A percentile compares a stretch with the other conserved stretches of the same genome.
Evolutionary conservation across 2,329 filamentous ascomycete species (phyloP).

Genomic region (Pestalotiopsis sp.): DNA sequence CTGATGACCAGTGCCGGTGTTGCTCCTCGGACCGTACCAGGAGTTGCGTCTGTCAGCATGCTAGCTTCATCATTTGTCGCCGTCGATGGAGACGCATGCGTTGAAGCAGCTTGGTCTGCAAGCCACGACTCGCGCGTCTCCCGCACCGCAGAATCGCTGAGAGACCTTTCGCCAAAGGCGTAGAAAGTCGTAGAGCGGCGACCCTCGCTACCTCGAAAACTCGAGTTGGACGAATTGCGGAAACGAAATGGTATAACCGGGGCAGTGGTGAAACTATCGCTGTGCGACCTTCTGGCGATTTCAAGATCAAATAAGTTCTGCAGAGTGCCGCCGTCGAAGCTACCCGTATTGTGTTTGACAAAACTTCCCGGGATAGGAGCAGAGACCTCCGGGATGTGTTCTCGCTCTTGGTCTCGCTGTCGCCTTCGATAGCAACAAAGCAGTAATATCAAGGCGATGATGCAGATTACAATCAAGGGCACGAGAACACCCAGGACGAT

Average conservation of each 20-base stretch:
- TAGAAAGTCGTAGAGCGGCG: background rate
- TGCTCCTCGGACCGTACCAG: background rate
- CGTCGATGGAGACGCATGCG: background rate
- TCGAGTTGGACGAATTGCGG: background rate
- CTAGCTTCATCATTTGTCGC: background rate
- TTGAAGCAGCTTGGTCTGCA: background rate
- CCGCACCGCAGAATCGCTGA: slow-evolving; percentile 3
- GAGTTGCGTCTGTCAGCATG: slow-evolving; percentile 1
- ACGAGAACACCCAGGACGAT: slow-evolving; percentile 28
- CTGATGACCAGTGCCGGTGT: slow-evolving; percentile 2
- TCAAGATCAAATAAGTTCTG: slow-evolving; percentile 23
- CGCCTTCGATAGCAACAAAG: slow-evolving; percentile 27
- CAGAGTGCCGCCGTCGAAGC: slow-evolving; percentile 17
- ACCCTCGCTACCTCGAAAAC: slow-evolving; percentile 13
- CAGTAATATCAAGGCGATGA: slow-evolving; percentile 20
- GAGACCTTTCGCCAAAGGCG: background rate
- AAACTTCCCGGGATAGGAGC: slow-evolving; percentile 32
- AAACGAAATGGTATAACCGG: background rate
- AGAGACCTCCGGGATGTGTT: slow-evolving; percentile 27
- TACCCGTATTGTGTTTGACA: slow-evolving; percentile 22
- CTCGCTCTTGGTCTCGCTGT: slow-evolving; percentile 20
- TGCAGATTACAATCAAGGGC: slow-evolving; percentile 16
- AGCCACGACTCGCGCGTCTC: slow-evolving; percentile 11
- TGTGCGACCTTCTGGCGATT: background rate
- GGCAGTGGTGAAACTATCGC: background rate